Conservation (phyloP, 768 basidiomycete genomes). For the Lactarius pseudohatsudake region DNA sequence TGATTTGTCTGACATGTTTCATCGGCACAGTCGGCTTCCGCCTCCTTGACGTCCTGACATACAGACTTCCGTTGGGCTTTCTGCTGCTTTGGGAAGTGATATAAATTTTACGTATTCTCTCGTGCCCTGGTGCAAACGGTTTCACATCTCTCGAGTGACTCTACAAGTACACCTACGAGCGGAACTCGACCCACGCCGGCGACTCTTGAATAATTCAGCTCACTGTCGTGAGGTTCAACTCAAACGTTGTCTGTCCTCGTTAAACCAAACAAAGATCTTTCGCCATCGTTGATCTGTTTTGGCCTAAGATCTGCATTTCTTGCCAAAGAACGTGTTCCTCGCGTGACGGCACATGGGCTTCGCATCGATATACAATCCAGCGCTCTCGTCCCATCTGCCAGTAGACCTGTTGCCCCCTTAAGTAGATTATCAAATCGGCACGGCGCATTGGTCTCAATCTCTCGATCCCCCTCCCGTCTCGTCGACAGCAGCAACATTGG, state of each 20-base stretch:
- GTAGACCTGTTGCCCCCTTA: slow-evolving; percentile 12
- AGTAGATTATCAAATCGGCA: slow-evolving; percentile 3
- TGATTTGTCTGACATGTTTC: slow-evolving; percentile 6
- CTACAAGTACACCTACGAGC: slow-evolving; percentile 26
- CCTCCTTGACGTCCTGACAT: slow-evolving; percentile 14
- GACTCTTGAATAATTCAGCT: slow-evolving; percentile 13
- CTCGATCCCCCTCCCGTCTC: neutral
- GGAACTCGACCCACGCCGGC: slow-evolving; percentile 23
- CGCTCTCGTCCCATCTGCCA: slow-evolving; percentile 14
- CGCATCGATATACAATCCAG: slow-evolving; percentile 5
- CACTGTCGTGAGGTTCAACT: slow-evolving; percentile 4
- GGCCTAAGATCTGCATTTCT: slow-evolving; percentile 15
- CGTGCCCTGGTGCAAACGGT: slow-evolving; percentile 21
- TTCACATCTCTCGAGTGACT: slow-evolving; percentile 28
- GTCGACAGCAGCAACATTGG: slow-evolving; percentile 13
- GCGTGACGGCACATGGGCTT: slow-evolving; percentile 6
- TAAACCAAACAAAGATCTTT: slow-evolving; percentile 9
- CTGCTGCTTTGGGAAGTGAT: slow-evolving; percentile 22
- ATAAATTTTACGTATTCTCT: slow-evolving; percentile 25
- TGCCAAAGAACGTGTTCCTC: slow-evolving; percentile 28
- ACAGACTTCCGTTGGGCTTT: neutral
- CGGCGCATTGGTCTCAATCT: slow-evolving; percentile 3
- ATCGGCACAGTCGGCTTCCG: slow-evolving; percentile 22
- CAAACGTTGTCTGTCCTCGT: slow-evolving; percentile 3
- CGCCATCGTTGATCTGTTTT: slow-evolving; percentile 19